These are phyloP conservation scores for Penicillium olsonii DNA, from an alignment of 2,329 filamentous ascomycete species.

Conservation along the genomic window DNA sequence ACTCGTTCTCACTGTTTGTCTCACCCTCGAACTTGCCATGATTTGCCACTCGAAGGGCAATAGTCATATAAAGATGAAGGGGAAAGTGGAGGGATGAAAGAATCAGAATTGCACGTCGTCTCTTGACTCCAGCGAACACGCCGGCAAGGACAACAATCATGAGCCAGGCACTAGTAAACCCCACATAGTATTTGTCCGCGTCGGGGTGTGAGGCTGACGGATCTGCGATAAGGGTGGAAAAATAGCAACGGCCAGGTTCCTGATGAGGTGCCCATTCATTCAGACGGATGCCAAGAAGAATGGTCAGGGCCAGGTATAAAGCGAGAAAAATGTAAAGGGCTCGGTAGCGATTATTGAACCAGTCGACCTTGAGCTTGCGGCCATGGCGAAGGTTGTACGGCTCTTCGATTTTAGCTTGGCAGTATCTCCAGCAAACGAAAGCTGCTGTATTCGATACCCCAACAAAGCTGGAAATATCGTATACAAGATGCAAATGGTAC, in stretches of 20 bases:
- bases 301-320: constrained; percentile 30
- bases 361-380: constrained; percentile 2
- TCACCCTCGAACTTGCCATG: constrained; percentile 26
- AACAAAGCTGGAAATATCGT: constrained; percentile 37
- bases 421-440: constrained; percentile 35
- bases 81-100: constrained; percentile 32
- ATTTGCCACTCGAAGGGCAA: constrained; percentile 33
- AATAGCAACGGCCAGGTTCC: constrained; percentile 31
- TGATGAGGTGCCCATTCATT: constrained; percentile 25
- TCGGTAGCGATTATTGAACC: constrained; percentile 23
- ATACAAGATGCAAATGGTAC: constrained; percentile 37
- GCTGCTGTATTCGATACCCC: constrained; percentile 35
- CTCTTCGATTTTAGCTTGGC: constrained; percentile 19
- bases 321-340: constrained; percentile 29
- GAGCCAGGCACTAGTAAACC: constrained; percentile 11
- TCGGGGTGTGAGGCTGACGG: constrained; percentile 23
- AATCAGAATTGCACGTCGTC: constrained; percentile 23
- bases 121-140: constrained; percentile 24
- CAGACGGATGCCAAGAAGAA: constrained; percentile 31
- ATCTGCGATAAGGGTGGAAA: constrained; percentile 17
- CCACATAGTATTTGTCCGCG: constrained; percentile 22
- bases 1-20: constrained; percentile 28
- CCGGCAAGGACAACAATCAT: constrained; percentile 10
- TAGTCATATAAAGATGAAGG: constrained; percentile 35
- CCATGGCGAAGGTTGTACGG: neutral